Conservation (phyloP, 495 filamentous ascomycete species). For the Xylaria grammica region DNA sequence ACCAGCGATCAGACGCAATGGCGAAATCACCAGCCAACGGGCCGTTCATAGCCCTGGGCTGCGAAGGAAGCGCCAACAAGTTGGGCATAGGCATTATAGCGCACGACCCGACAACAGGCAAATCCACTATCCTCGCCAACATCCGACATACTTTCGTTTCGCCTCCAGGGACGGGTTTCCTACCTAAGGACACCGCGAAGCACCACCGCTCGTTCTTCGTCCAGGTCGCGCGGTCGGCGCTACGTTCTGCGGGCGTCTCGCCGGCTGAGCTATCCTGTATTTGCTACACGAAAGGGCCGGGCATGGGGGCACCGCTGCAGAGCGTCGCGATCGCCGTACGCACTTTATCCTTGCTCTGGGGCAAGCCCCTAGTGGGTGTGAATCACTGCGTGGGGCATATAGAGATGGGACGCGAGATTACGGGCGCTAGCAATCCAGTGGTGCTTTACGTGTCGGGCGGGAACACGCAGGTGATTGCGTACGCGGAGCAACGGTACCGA, state of each 20-base stretch:
- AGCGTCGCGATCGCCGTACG: conserved; percentile 85
- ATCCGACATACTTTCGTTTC: conserved; percentile 92
- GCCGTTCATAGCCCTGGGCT: conserved; percentile 77
- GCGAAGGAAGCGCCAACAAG: conserved; percentile 98
- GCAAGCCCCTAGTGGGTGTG: conserved; percentile 84
- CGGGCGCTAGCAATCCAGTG: conserved; percentile 87
- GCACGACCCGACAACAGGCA: conserved; percentile 66
- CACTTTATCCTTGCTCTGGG: conserved; percentile 83
- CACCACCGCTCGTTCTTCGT: conserved; percentile 91
- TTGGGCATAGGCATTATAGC: conserved; percentile 91
- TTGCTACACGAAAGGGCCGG: conserved; percentile 93
- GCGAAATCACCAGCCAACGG: conserved; percentile 18
- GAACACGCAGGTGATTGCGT: conserved; percentile 98
- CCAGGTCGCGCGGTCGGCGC: conserved; percentile 73
- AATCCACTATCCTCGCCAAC: conserved; percentile 84
- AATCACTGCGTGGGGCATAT: conserved; percentile 99
- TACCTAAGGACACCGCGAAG: conserved; percentile 92
- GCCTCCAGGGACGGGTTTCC: conserved; percentile 91
- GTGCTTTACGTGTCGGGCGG: conserved; percentile 96
- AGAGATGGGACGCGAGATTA: conserved; percentile 96
- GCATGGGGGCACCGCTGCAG: conserved; percentile 96
- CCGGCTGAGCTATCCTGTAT: conserved; percentile 78
- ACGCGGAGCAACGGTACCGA: conserved; percentile 89
- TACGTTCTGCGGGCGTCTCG: conserved; percentile 67
- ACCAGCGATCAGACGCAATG: conserved; percentile 8